A percentile compares a stretch with the other conserved stretches of the same genome.
Conservation (phyloP, 208 protist genomes). For the Tritrichomonas foetus region DNA sequence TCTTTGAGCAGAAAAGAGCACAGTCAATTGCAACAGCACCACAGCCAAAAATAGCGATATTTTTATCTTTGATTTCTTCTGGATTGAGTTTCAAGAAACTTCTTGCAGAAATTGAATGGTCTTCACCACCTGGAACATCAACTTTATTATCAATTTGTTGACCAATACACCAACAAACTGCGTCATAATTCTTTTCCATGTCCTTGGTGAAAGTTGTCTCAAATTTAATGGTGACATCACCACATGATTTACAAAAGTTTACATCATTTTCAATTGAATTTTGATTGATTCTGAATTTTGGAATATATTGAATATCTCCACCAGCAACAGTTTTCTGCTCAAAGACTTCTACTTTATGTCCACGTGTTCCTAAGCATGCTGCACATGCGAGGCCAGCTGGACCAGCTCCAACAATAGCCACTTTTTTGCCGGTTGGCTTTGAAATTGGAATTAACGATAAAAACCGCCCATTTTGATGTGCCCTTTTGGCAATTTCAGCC, state of each 20-base stretch:
- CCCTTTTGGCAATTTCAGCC: neutral
- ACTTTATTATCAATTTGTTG: neutral
- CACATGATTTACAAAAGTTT: neutral
- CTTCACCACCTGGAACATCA: neutral
- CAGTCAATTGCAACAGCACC: conserved; percentile 8
- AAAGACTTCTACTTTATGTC: neutral
- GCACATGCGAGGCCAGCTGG: neutral
- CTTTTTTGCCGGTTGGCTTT: conserved; percentile 25
- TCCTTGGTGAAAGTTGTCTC: neutral
- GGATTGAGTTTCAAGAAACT: neutral
- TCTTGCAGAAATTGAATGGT: neutral
- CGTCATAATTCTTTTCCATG: neutral
- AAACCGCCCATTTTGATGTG: neutral
- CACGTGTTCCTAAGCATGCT: neutral
- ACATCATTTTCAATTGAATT: neutral
- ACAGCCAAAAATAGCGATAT: neutral
- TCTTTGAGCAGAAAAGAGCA: neutral
- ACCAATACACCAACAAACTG: neutral
- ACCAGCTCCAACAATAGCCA: conserved; percentile 6
- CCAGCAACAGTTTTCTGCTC: neutral
- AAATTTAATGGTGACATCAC: neutral
- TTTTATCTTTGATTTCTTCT: neutral
- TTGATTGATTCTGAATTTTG: neutral
- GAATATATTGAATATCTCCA: neutral
- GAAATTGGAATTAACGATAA: neutral